Evolutionary conservation across 495 filamentous ascomycete genomes (phyloP), one percentile per base, ranked within the genome.

Genomic region (Cairneyella variabilis): DNA sequence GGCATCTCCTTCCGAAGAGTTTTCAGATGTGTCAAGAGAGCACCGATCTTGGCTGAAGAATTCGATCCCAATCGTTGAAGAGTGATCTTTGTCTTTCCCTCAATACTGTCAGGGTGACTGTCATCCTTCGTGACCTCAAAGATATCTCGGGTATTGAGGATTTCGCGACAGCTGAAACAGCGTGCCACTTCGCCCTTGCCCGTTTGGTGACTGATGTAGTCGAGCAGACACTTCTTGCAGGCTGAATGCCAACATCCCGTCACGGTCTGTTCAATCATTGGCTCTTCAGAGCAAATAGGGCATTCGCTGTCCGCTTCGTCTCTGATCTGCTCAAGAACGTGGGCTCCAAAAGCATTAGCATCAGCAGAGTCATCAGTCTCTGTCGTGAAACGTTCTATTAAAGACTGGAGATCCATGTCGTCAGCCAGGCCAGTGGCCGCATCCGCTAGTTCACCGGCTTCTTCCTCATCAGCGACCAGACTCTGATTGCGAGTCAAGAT

Each of bases 241-340:
- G 93, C 91, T 20, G 87, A 90, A 67, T 98, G 93, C 88, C 92
- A 97, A 69, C 93, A 98, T 0, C 90, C 88, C 0, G 93, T 96
- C 0, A 98, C 92, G 1, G 89, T 85, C 53, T 95, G 91, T 39
- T 96, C 86, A 39, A 86, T 80, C 89, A 97, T 96, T 5, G 90
- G 90, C 65, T 96, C 93, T 64, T 96, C 91, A 7, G 87, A 79
- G 69, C 93, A 98, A 54, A 98, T 89, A 7, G 93, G 91, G 63
- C 93, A 98, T 69, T 98, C 93, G 46, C 86, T 86, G 39, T 84
- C 82, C 17, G 83, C 84, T 58, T 96, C 91, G 26, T 87, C 89
- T 53, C 91, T 86, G 43, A 98, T 98, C 65, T 97, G 90, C 51
- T 84, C 77, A 7, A 98, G 75, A 3, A 91, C 89, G 69, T 96